These are phyloP conservation scores for Rhododendron simsii DNA, from an alignment of 148 eudicot genomes.

Conservation along the genomic window DNA sequence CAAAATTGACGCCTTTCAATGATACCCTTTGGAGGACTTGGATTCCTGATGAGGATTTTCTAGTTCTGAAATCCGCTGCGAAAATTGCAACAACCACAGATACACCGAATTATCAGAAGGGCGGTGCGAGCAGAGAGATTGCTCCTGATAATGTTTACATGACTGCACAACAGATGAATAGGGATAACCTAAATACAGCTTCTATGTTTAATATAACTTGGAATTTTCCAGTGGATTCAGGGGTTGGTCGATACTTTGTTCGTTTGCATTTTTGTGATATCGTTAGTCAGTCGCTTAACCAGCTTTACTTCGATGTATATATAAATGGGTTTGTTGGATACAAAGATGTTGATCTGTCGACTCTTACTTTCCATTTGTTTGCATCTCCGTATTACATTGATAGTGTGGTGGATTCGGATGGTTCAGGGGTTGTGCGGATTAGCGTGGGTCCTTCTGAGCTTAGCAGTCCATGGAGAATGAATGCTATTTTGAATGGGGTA, in stretches of 20 bases:
- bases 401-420: constrained; percentile 47
- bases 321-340: constrained; percentile 61
- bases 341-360: constrained; percentile 76
- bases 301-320: constrained; percentile 74
- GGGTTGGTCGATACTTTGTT: constrained; percentile 43
- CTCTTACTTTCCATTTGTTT: constrained; percentile 41
- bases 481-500: constrained; percentile 88
- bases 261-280: constrained; percentile 60
- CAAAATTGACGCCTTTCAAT: constrained; percentile 71
- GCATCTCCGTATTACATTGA: constrained; percentile 61
- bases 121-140: constrained; percentile 59
- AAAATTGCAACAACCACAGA: constrained; percentile 36
- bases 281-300: constrained; percentile 47
- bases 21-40: constrained; percentile 96
- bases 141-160: constrained; percentile 84
- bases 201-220: constrained; percentile 67
- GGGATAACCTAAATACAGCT: constrained; percentile 29
- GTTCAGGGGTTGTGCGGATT: constrained; percentile 44
- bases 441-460: constrained; percentile 85
- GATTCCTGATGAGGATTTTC: constrained; percentile 77
- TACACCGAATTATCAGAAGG: constrained; percentile 47
- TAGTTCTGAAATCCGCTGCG: constrained; percentile 67
- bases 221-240: constrained; percentile 60
- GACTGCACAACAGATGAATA: constrained; percentile 89
- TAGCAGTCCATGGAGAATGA: constrained; percentile 48